These are phyloP conservation scores for Keqinozyma sinolaborantium DNA, from an alignment of 1,139 yeast species.

Conservation along the genomic window DNA sequence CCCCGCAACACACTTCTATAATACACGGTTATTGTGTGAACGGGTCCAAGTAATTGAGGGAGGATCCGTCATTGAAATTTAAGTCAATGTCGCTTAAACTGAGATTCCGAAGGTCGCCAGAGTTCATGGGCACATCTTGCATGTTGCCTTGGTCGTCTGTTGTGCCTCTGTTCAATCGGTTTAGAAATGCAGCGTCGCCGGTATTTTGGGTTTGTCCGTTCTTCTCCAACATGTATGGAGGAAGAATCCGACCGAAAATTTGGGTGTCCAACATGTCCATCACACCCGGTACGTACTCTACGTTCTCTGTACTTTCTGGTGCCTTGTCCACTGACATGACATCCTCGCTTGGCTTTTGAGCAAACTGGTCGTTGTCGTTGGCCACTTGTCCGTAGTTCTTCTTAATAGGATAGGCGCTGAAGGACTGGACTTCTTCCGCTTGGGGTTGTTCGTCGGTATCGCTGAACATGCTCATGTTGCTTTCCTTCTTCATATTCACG, in stretches of 20 bases:
- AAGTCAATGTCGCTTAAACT: background rate
- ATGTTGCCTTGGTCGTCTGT: background rate
- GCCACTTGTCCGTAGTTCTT: background rate
- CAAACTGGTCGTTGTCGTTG: background rate
- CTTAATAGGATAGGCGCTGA: background rate
- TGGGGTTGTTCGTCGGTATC: background rate
- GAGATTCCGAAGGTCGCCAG: background rate
- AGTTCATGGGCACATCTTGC: background rate
- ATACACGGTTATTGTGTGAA: slow-evolving; percentile 10
- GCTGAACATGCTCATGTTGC: background rate
- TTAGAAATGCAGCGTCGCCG: background rate
- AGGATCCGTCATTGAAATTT: slow-evolving; percentile 12
- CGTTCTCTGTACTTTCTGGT: background rate
- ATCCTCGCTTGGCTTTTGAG: background rate
- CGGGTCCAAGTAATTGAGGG: slow-evolving; percentile 21
- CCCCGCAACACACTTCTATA: too few relatives aligned
- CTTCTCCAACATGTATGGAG: slow-evolving; percentile 71
- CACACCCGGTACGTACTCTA: slow-evolving; percentile 65
- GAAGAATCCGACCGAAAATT: slow-evolving; percentile 76
- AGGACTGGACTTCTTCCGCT: background rate
- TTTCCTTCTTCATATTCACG: background rate
- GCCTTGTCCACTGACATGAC: background rate
- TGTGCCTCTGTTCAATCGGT: background rate
- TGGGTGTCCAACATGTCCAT: slow-evolving; percentile 83
- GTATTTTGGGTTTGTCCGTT: slow-evolving; percentile 14